Conservation (phyloP, 2,329 filamentous ascomycete species). For the Aspergillus amoenus region DNA sequence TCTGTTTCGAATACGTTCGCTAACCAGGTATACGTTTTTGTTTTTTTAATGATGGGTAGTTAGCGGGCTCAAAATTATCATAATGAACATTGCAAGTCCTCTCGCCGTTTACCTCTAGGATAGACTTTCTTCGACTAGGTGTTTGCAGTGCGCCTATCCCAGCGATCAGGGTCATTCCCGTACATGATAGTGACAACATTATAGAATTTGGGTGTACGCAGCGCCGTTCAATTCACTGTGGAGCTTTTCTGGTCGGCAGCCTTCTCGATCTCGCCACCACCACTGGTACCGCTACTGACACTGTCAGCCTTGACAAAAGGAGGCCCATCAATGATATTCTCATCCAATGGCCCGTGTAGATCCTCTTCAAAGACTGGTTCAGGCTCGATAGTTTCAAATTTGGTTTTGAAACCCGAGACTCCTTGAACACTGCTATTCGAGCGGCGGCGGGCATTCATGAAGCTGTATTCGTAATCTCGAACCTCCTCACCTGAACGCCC, state of each 20-base stretch:
- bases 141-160: neutral
- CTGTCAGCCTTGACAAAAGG: slow-evolving; percentile 31
- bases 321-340: slow-evolving; percentile 31
- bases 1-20: neutral
- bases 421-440: slow-evolving; percentile 83
- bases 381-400: slow-evolving; percentile 86
- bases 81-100: neutral
- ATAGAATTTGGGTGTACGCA: neutral
- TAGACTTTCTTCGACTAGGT: neutral
- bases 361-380: slow-evolving; percentile 92
- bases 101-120: neutral
- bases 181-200: neutral
- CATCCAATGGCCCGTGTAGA: slow-evolving; percentile 66
- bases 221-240: neutral
- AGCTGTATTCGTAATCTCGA: slow-evolving; percentile 78
- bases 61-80: neutral
- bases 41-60: neutral
- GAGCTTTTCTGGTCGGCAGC: neutral
- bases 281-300: slow-evolving; percentile 47
- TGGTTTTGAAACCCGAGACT: slow-evolving; percentile 84
- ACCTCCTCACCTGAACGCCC: slow-evolving; percentile 80
- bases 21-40: neutral
- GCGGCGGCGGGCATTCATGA: slow-evolving; percentile 82
- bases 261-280: slow-evolving; percentile 21
- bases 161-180: neutral